phyloP scores from a whole-genome alignment of 2,329 filamentous ascomycete species.

The Aaosphaeria pasadenensis region DNA sequence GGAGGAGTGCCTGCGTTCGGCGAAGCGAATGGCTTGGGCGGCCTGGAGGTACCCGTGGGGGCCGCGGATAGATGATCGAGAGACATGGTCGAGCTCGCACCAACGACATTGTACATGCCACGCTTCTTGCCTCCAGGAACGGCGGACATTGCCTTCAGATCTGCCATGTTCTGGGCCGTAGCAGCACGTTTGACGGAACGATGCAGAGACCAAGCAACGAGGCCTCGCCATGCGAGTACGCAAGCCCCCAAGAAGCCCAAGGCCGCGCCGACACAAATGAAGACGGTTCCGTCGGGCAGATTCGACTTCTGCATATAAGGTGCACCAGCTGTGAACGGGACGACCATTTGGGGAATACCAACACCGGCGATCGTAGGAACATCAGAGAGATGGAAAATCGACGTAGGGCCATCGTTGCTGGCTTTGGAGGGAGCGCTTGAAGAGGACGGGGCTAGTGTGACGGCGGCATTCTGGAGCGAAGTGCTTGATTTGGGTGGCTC shows the following conservation, averaged over 20 bases:
- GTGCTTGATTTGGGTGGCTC: not conserved
- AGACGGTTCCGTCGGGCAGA: slow-evolving; percentile 88
- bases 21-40: slow-evolving; percentile 28
- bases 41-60: slow-evolving; percentile 29
- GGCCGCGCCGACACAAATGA: slow-evolving; percentile 88
- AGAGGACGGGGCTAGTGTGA: slow-evolving; percentile 17
- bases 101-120: slow-evolving; percentile 43
- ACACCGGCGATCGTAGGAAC: slow-evolving; percentile 57
- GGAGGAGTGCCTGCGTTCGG: slow-evolving; percentile 20
- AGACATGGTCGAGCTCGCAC: slow-evolving; percentile 53
- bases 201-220: slow-evolving; percentile 88
- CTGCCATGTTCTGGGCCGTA: slow-evolving; percentile 66
- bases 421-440: slow-evolving; percentile 11
- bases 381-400: slow-evolving; percentile 31
- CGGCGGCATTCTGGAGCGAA: slow-evolving; percentile 9
- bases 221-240: slow-evolving; percentile 82
- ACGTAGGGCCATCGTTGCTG: slow-evolving; percentile 2
- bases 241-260: slow-evolving; percentile 78
- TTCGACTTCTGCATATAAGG: slow-evolving; percentile 88
- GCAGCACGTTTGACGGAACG: slow-evolving; percentile 85
- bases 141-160: slow-evolving; percentile 62
- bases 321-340: slow-evolving; percentile 80
- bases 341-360: slow-evolving; percentile 65
- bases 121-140: slow-evolving; percentile 33
- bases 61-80: slow-evolving; percentile 49